These are phyloP conservation scores for Cercospora citrullina DNA, from an alignment of 2,329 filamentous ascomycete species.

Conservation along the genomic window DNA sequence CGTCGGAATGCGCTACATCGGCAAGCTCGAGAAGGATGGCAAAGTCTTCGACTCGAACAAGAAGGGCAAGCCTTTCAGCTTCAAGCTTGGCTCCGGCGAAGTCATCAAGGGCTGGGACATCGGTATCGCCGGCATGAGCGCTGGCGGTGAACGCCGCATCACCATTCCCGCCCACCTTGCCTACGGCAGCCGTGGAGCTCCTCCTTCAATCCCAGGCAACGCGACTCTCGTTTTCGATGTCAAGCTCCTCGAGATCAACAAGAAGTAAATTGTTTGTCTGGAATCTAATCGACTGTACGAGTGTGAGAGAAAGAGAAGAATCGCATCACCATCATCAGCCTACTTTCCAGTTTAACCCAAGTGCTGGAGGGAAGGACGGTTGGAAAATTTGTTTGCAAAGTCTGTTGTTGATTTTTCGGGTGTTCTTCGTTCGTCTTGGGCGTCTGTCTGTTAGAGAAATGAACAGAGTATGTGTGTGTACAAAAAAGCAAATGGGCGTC, in stretches of 20 bases:
- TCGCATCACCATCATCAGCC: conserved; percentile 24
- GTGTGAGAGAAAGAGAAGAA: conserved; percentile 6
- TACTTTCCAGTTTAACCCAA: conserved; percentile 37
- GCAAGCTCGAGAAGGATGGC: conserved; percentile 83
- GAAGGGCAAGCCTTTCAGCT: conserved; percentile 95
- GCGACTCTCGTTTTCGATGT: conserved; percentile 86
- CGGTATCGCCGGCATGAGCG: conserved; percentile 86
- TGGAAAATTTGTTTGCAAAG: conserved; percentile 14
- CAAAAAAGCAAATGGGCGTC: not conserved
- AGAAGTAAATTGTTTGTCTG: conserved; percentile 16
- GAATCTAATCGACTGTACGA: not conserved
- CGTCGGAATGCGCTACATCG: conserved; percentile 95
- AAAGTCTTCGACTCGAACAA: conserved; percentile 98
- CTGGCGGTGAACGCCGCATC: conserved; percentile 89
- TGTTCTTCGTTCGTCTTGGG: conserved; percentile 11
- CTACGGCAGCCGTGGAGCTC: conserved; percentile 75
- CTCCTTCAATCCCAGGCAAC: conserved; percentile 87
- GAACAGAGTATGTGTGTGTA: not conserved
- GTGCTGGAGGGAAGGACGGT: conserved; percentile 42
- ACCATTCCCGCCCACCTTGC: conserved; percentile 83
- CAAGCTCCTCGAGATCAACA: conserved; percentile 52
- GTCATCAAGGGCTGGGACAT: conserved; percentile 99
- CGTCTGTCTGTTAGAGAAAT: conserved; percentile 1
- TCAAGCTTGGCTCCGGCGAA: conserved; percentile 90
- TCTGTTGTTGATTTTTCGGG: conserved; percentile 6